Percentiles rank a stretch among this genome's conserved stretches.
Conservation (phyloP, 2,329 filamentous ascomycete genomes). For the Penicillium capsulatum region DNA sequence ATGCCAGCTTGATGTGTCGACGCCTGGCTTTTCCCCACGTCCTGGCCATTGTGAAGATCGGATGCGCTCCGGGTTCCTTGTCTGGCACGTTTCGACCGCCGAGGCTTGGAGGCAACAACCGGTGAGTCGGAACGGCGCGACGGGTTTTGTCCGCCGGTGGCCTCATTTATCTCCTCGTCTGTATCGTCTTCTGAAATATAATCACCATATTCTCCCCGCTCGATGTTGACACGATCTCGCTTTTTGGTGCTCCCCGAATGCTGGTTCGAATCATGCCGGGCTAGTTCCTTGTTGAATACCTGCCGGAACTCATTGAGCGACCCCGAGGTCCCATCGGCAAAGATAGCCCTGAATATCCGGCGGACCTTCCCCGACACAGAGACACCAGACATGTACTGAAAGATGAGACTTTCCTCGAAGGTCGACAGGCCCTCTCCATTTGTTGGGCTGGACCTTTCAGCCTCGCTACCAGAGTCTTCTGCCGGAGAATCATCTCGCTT, state of each 20-base stretch:
- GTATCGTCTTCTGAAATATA: constrained; percentile 39
- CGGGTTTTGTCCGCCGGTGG: constrained; percentile 7
- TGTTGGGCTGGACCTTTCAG: not conserved
- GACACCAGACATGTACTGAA: constrained; percentile 38
- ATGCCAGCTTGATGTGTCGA: constrained; percentile 21
- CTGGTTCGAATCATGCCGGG: constrained; percentile 27
- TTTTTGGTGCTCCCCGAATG: constrained; percentile 32
- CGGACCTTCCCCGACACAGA: constrained; percentile 34
- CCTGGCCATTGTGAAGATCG: constrained; percentile 1
- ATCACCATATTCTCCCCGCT: constrained; percentile 45
- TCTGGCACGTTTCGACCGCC: constrained; percentile 34
- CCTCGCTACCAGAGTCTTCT: not conserved
- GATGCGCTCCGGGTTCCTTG: constrained; percentile 22
- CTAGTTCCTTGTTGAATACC: constrained; percentile 46
- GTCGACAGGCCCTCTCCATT: constrained; percentile 13
- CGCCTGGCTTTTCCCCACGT: constrained; percentile 2
- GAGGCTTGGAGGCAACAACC: constrained; percentile 8
- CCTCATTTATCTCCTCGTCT: constrained; percentile 31
- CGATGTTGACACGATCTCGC: constrained; percentile 43
- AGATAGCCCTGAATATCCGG: constrained; percentile 45
- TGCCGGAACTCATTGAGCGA: constrained; percentile 43
- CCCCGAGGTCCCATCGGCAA: constrained; percentile 41
- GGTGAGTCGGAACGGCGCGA: constrained; percentile 6
- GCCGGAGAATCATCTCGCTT: not conserved
- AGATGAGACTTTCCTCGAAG: constrained; percentile 41